Percentiles rank a stretch among this genome's conserved stretches.
Evolutionary conservation across 2,329 filamentous ascomycete species (phyloP).

Genomic region (Helotiales sp.): DNA sequence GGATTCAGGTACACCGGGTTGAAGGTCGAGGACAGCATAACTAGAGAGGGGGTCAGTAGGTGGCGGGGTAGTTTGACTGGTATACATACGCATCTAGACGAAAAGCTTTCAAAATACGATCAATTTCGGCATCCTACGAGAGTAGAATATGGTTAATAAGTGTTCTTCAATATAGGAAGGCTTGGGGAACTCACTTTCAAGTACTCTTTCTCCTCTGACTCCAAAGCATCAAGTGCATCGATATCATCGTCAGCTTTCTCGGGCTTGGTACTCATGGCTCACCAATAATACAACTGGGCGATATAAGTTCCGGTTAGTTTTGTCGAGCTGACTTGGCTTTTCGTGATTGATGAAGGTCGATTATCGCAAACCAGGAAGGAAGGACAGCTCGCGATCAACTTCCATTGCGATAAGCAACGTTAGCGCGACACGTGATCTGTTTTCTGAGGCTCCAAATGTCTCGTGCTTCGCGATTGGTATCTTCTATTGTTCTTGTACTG

Average conservation of each 20-base stretch:
- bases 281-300: constrained; percentile 25
- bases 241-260: constrained; percentile 53
- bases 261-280: constrained; percentile 33
- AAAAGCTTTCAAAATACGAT: constrained; percentile 90
- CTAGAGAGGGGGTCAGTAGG: constrained; percentile 40
- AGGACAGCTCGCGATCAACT: not conserved
- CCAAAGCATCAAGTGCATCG: constrained; percentile 78
- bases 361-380: not conserved
- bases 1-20: constrained; percentile 90
- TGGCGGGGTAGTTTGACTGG: not conserved
- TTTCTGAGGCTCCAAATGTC: too few species aligned
- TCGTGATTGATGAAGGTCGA: not conserved
- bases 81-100: constrained; percentile 66
- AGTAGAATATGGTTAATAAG: constrained; percentile 8
- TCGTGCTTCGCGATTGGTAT: too few species aligned
- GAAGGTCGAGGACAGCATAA: constrained; percentile 93
- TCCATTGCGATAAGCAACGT: not conserved
- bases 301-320: constrained; percentile 10
- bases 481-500: too few species aligned
- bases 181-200: constrained; percentile 64
- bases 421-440: too few species aligned
- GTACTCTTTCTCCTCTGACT: constrained; percentile 85
- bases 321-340: constrained; percentile 3
- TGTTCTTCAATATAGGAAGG: not conserved
- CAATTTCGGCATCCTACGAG: constrained; percentile 84